Evolutionary conservation across 805 yeast genomes (phyloP), one percentile per base, ranked within the genome.

Genomic region (Naumovozyma dairenensis): DNA sequence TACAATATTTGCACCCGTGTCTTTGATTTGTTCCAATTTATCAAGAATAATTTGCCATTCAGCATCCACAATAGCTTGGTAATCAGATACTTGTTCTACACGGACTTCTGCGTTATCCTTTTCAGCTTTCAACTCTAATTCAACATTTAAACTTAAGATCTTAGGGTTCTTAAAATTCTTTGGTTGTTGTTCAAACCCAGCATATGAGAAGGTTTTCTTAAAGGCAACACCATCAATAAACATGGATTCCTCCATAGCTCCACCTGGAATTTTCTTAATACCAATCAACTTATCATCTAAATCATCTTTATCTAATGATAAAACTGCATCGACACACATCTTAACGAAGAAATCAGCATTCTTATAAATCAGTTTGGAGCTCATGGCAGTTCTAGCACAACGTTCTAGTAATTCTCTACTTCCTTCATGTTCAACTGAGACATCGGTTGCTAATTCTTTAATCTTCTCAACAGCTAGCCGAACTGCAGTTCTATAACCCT

Each of bases 131-230:
- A 92, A 74, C 65, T 92, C 98, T 46, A 92, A 71, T 59, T 92
- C 98, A 26, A 92, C 87, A 54, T 92, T 92, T 53, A 92, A 69
- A 48, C 78, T 74, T 37, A 92, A 65, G 43, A 92, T 75, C 59
- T 79, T 83, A 30, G 98, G 96, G 58, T 83, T 67, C 14, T 51
- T 49, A 57, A 92, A 85, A 33, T 58, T 62, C 61, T 92, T 92
- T 33, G 98, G 98, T 62, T 92, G 98, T 66, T 92, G 98, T 62
- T 92, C 98, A 57, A 92, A 92, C 3, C 98, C 98, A 30, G 98
- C 98, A 51, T 92, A 92, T 17, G 96, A 80, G 52, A 92, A 92
- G 0, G 98, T 87, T 66, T 92, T 92, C 55, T 92, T 85, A 63
- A 92, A 92, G 3, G 96, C 98, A 40, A 92, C 97, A 55, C 98